These are phyloP conservation scores for Claviceps lovelessii DNA, from an alignment of 2,329 filamentous ascomycete genomes.

Conservation along the genomic window DNA sequence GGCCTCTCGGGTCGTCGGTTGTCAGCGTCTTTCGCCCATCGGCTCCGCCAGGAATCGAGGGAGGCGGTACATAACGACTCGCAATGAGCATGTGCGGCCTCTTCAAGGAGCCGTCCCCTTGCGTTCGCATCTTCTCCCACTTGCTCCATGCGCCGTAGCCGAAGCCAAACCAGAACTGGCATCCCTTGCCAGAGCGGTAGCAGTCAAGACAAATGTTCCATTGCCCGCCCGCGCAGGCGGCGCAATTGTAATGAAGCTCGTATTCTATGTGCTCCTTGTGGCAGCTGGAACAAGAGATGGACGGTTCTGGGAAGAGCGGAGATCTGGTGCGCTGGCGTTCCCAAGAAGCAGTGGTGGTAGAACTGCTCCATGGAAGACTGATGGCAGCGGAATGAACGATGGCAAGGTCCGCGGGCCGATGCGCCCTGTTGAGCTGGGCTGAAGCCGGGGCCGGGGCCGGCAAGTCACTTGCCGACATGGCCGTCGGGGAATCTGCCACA, in stretches of 20 bases:
- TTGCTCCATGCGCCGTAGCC: slow-evolving; percentile 54
- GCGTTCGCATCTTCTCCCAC: slow-evolving; percentile 42
- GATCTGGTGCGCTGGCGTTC: slow-evolving; percentile 28
- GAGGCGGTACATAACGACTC: slow-evolving; percentile 40
- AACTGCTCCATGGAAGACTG: slow-evolving; percentile 18
- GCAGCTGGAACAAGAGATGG: slow-evolving; percentile 60
- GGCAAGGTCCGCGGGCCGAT: slow-evolving; percentile 27
- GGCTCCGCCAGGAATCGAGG: slow-evolving; percentile 32
- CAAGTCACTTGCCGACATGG: slow-evolving; percentile 9
- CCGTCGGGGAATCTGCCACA: background rate
- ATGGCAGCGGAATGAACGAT: slow-evolving; percentile 20
- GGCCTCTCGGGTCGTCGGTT: slow-evolving; percentile 49
- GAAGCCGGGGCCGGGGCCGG: slow-evolving; percentile 2
- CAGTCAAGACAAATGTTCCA: slow-evolving; percentile 73
- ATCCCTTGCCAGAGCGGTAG: slow-evolving; percentile 64
- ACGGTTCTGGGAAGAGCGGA: slow-evolving; percentile 52
- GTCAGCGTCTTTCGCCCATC: slow-evolving; percentile 45
- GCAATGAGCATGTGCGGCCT: slow-evolving; percentile 45
- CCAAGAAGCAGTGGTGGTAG: slow-evolving; percentile 11
- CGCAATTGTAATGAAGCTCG: slow-evolving; percentile 73
- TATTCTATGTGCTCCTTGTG: slow-evolving; percentile 62
- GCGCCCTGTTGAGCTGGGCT: slow-evolving; percentile 12
- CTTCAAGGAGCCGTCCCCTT: slow-evolving; percentile 25
- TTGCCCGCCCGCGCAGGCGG: slow-evolving; percentile 50
- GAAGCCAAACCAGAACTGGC: slow-evolving; percentile 80